Percentiles rank a stretch among this genome's conserved stretches.
Evolutionary conservation across 345 rosid species (phyloP).

Genomic region (Euphorbia peplus): DNA sequence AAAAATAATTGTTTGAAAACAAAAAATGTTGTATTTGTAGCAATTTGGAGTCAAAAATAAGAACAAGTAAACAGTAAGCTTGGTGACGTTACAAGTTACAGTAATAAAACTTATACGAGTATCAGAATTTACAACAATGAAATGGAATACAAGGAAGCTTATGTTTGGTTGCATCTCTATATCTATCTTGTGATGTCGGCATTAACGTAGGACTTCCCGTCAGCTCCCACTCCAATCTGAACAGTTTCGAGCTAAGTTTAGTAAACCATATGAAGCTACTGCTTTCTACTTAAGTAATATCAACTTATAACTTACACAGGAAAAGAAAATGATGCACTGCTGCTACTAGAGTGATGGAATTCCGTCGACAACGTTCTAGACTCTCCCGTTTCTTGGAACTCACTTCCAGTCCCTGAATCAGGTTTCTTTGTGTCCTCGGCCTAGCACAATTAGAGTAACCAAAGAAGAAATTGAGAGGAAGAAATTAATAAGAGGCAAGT

Average conservation of each 20-base stretch:
- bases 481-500: no score
- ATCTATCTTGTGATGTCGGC: constrained; percentile 55
- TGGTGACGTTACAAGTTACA: no score
- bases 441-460: constrained; percentile 19
- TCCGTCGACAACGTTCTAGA: constrained; percentile 25
- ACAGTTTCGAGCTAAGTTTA: neutral
- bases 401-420: constrained; percentile 10
- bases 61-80: no score
- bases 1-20: no score
- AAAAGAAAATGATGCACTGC: constrained; percentile 66
- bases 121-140: constrained; percentile 59
- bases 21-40: no score
- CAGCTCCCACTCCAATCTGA: constrained; percentile 66
- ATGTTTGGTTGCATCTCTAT: constrained; percentile 41
- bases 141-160: constrained; percentile 40
- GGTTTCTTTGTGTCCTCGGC: constrained; percentile 18
- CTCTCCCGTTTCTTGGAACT: constrained; percentile 17
- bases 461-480: no score
- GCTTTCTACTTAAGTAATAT: neutral
- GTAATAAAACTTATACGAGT: neutral
- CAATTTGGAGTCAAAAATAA: no score
- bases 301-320: constrained; percentile 52
- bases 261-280: neutral
- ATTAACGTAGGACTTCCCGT: constrained; percentile 70
- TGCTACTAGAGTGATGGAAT: constrained; percentile 49